Conservation (phyloP, 75 land plant genomes). For the Selaginella tamariscina region DNA sequence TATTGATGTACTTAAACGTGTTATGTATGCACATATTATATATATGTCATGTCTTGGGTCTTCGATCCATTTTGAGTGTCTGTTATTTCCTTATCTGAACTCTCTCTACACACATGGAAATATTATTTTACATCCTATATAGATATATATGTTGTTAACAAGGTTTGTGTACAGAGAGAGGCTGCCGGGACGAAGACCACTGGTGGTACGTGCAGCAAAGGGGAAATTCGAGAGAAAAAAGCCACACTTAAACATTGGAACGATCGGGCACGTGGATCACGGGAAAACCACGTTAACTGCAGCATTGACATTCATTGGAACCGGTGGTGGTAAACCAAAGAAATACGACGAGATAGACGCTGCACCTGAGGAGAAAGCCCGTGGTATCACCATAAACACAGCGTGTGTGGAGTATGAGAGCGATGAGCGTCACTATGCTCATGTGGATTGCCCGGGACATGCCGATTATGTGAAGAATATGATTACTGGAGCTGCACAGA, state of each 20-base stretch:
- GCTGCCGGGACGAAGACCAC: background rate
- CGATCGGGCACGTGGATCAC: conserved; percentile 96
- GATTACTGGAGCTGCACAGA: conserved; percentile 92
- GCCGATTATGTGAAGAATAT: conserved; percentile 95
- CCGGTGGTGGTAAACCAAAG: conserved; percentile 60
- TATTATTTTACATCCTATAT: no score
- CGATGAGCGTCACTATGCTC: conserved; percentile 71
- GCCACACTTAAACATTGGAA: conserved; percentile 92
- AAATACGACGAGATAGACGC: conserved; percentile 95
- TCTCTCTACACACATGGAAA: no score
- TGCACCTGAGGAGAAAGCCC: conserved; percentile 89
- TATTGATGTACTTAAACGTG: no score
- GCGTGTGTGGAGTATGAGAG: conserved; percentile 96
- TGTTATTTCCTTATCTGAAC: no score
- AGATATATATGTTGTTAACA: no score
- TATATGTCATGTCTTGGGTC: no score
- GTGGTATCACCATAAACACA: conserved; percentile 92
- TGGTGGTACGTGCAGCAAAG: conserved; percentile 57
- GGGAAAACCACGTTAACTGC: conserved; percentile 97
- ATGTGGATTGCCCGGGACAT: conserved; percentile 90
- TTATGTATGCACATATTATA: no score
- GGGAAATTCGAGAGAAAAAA: conserved; percentile 91
- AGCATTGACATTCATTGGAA: conserved; percentile 81
- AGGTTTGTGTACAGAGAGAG: no score
- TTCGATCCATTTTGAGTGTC: no score